These are phyloP conservation scores for Phytophthora citrophthora DNA, from an alignment of 352 stramenopile genomes.

Conservation along the genomic window DNA sequence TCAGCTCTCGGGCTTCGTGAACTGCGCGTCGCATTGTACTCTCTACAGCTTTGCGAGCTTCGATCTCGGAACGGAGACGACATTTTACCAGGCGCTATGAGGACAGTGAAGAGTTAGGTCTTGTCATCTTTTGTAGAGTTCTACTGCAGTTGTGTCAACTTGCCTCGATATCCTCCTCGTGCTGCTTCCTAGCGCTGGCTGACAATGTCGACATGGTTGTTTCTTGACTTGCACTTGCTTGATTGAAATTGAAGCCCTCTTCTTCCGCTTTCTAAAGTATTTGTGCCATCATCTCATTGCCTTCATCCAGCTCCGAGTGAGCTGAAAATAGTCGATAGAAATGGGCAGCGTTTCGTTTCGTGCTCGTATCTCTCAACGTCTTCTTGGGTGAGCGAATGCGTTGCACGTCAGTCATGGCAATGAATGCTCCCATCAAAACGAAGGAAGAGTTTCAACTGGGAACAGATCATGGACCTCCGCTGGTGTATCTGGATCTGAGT, in stretches of 20 bases:
- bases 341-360: constrained; percentile 11
- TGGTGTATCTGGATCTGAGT: constrained; percentile 73
- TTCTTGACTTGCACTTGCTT: constrained; percentile 4
- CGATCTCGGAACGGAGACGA: constrained; percentile 73
- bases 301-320: too few relatives aligned
- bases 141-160: neutral
- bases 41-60: constrained; percentile 73
- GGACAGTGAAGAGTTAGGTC: neutral
- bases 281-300: constrained; percentile 10
- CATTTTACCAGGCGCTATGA: constrained; percentile 76
- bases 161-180: constrained; percentile 71
- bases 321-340: constrained; percentile 31
- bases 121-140: neutral
- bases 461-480: constrained; percentile 36
- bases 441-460: constrained; percentile 56
- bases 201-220: constrained; percentile 39
- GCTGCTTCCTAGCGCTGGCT: constrained; percentile 55
- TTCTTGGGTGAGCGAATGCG: neutral
- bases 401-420: constrained; percentile 38
- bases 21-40: constrained; percentile 80
- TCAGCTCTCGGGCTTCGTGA: constrained; percentile 72
- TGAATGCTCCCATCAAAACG: constrained; percentile 51
- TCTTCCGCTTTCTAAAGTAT: constrained; percentile 11
- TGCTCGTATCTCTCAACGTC: neutral
- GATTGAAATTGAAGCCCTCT: neutral